Evolutionary conservation across 352 stramenopile species (phyloP), one percentile per base, ranked within the genome.

Genomic region (Phytophthora citricola): DNA sequence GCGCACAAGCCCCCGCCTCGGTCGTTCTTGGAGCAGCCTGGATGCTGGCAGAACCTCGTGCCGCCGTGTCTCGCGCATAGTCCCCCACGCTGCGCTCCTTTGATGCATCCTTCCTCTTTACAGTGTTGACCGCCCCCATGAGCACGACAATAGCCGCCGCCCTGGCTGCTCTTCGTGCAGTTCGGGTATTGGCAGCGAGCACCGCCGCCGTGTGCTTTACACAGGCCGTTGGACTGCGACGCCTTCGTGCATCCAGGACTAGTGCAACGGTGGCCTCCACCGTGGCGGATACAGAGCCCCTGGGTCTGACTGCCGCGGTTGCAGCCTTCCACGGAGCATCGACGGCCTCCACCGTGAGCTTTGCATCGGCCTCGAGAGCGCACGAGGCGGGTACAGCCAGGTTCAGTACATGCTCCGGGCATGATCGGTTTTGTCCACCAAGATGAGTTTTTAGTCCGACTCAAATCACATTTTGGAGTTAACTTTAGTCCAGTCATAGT

Each of bases 1-100:
- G 41, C 41, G 11, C 41, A 47, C 41, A 47, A 14, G 3, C n/a
- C n/a, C 6, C 41, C 41, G 3, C 41, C 20, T 27, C 41, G 41
- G 41, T 47, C 41, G 38, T 43, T n/a, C 38, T 43, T 43, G 38
- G 38, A 43, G 15, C 38, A 47, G n/a, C 41, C 41, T 3, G 41
- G 41, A 12, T 47, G 5, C 41, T 47, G 41, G 9, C 20, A 47
- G 9, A 47, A 27, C 17, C 17, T 47, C 17, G 41, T 22, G 7
- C 41, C n/a, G 17, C 41, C 41, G 3, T 47, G 20, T 7, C 5
- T 47, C 38, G 38, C 15, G 2, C 38, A 43, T n/a, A 43, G n/a
- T 1, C 38, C 38, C n/a, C 15, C 38, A 4, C 38, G 38, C 9
- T 43, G 38, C 1, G 38, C 38, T 20, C 38, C 38, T 43, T 43